Base-by-base conservation (phyloP, 2,329 filamentous ascomycete genomes). In the Leptographium procerum region DNA sequence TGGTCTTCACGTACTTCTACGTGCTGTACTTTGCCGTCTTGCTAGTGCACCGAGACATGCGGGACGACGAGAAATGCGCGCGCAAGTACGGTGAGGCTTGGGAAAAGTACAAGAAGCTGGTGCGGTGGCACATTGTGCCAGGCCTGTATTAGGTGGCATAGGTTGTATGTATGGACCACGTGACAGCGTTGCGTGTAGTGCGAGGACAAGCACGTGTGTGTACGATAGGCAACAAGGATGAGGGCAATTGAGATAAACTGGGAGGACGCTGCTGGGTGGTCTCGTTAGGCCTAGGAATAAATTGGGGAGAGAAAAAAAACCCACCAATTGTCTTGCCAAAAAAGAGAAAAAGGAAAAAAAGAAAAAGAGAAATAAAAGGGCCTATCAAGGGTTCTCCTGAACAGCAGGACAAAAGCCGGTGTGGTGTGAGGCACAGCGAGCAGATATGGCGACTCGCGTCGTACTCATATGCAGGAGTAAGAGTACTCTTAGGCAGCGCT, bases 71-170 rank as follows among this genome's bases (percentile, higher is more conserved):
- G 70, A 96, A 96, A 77, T 97, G 92, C 72, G 78, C 81, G 62
- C 82, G 82, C 68, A 97, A 97, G 78, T 97, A 97, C 68, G 91
- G 91, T 29, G 85, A 85, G 65, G 91, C 96, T 69, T 97, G 92
- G 91, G 83, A 91, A 62, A 82, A 84, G 73, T 97, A 96, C 73
- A 91, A 88, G 72, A 84, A 85, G 72, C 80, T 85, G 68, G 92
- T 96, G 51, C 84, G 79, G 61, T 96, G 82, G 71, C 82, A 86
- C 68, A 95, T 97, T 65, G 73, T 96, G 47, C 92, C 92, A 7
- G 88, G 88, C 40, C 75, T 96, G 22, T 96, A 96, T 73, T 96
- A 51, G 45, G 28, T 6, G 13, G 11, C 8, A 33, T 24, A 43
- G 19, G 45, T 14, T 26, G 22, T 22, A 26, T 26, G 22, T 22